Base-by-base conservation (phyloP, 208 protist species). In the Leishmania amazonensis region DNA sequence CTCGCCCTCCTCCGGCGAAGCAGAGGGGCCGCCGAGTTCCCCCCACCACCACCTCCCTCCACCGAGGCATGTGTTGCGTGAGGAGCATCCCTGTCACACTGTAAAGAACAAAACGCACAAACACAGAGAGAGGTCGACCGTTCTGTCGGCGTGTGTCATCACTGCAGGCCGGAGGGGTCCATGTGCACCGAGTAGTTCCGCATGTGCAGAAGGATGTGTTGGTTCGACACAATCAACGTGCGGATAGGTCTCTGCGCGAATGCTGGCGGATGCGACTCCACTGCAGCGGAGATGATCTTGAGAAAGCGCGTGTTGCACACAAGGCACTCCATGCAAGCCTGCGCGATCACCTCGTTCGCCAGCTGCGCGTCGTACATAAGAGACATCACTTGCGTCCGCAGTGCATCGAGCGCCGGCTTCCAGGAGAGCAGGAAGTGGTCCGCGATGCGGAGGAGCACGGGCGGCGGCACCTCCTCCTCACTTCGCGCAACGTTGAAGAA, bases 161-260 rank as follows among this genome's bases (percentile, higher is more conserved):
- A 38, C 74, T 42, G 79, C 21, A 86, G 9, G 17, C 51, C 70
- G 40, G 83, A 54, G 28, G 75, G 24, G 42, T 83, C 83, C 42
- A 86, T n/a, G 35, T 79, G 85, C 31, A 81, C 86, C 19, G 94
- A 89, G 49, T 94, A 94, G 9, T 87, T 92, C 28, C 92, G 88
- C 90, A 97, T 94, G 85, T 97, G 90, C 70, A 94, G 91, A 40
- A 97, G 81, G 68, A 97, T 83, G 53, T 89, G 81, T 60, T 97
- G 92, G 80, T 97, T 96, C 15, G 90, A 92, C 21, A 96, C 89
- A 54, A 94, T 85, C 73, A 95, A 73, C 35, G 88, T 87, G 1
- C 90, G 84, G 58, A 94, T 49, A 0, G 90, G 78, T 21, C 88
- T 80, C 11, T 81, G 81, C 9, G 77, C 81, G 38, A 93, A 91